These are phyloP conservation scores for Solanum pennellii DNA, from an alignment of 257 asterid species.

Conservation along the genomic window DNA sequence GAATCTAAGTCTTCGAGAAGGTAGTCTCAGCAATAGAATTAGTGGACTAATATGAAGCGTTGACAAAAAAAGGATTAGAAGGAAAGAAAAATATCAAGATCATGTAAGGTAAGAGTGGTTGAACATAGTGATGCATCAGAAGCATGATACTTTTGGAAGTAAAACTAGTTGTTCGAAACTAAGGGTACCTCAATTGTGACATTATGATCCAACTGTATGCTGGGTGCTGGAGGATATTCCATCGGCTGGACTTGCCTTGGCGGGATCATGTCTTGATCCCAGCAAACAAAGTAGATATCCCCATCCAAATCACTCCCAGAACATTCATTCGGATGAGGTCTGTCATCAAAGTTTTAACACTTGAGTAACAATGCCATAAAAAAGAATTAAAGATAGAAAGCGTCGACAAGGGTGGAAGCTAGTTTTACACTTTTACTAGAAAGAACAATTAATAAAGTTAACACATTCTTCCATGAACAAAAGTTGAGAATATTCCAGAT, in stretches of 20 bases:
- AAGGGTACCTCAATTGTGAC: conserved; percentile 67
- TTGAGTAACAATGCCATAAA: background rate
- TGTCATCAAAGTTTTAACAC: conserved; percentile 6
- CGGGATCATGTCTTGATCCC: conserved; percentile 81
- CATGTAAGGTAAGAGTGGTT: background rate
- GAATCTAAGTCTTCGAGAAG: background rate
- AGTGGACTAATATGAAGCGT: background rate
- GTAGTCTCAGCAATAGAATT: background rate
- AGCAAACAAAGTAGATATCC: conserved; percentile 81
- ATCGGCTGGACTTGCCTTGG: conserved; percentile 34
- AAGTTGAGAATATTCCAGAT: background rate
- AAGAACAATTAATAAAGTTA: background rate
- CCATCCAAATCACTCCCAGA: conserved; percentile 98
- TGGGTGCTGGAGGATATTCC: conserved; percentile 69
- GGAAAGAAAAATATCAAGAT: background rate
- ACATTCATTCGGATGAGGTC: conserved; percentile 98
- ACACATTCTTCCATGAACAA: background rate
- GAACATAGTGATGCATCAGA: background rate
- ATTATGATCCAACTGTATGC: conserved; percentile 36
- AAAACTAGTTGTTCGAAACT: background rate
- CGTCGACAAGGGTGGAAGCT: background rate
- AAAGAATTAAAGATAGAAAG: background rate
- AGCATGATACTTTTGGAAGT: background rate
- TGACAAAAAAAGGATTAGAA: background rate
- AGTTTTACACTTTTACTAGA: background rate